A percentile compares a stretch with the other conserved stretches of the same genome.
phyloP scores from a whole-genome alignment of 768 basidiomycete species.

The Porphyrellus cyaneotinctus region DNA sequence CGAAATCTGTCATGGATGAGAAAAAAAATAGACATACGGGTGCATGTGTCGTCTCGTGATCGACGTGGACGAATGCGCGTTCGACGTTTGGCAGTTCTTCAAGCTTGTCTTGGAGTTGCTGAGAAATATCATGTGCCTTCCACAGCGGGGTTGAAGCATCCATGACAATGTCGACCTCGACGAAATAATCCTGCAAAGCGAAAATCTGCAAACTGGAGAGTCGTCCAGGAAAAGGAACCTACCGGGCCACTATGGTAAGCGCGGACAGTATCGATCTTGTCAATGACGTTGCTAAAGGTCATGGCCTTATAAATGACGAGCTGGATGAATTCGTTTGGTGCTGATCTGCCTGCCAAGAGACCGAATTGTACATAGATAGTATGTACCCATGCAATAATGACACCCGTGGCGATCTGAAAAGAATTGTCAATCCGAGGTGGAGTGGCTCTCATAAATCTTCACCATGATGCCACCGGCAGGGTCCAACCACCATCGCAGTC shows the following conservation, averaged over 20 bases:
- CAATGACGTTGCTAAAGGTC: conserved; percentile 85
- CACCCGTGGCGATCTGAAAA: conserved; percentile 67
- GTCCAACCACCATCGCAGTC: conserved; percentile 79
- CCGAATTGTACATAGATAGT: conserved; percentile 82
- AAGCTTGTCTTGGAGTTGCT: conserved; percentile 83
- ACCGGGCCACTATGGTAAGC: conserved; percentile 91
- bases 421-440: neutral
- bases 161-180: conserved; percentile 96
- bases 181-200: conserved; percentile 69
- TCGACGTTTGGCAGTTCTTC: conserved; percentile 88
- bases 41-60: conserved; percentile 85
- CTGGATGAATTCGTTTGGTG: conserved; percentile 86
- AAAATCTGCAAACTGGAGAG: neutral
- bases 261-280: conserved; percentile 85
- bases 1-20: neutral
- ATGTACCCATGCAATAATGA: conserved; percentile 71
- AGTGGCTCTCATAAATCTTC: conserved; percentile 23
- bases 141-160: conserved; percentile 81
- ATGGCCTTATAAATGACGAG: conserved; percentile 86
- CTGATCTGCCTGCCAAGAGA: conserved; percentile 87
- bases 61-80: conserved; percentile 92
- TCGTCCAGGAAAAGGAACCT: conserved; percentile 8
- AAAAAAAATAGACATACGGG: conserved; percentile 39
- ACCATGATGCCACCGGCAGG: conserved; percentile 76
- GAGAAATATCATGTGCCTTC: conserved; percentile 84